Base-by-base conservation (phyloP, 2,329 filamentous ascomycete species). In the Ophiocordyceps australis region DNA sequence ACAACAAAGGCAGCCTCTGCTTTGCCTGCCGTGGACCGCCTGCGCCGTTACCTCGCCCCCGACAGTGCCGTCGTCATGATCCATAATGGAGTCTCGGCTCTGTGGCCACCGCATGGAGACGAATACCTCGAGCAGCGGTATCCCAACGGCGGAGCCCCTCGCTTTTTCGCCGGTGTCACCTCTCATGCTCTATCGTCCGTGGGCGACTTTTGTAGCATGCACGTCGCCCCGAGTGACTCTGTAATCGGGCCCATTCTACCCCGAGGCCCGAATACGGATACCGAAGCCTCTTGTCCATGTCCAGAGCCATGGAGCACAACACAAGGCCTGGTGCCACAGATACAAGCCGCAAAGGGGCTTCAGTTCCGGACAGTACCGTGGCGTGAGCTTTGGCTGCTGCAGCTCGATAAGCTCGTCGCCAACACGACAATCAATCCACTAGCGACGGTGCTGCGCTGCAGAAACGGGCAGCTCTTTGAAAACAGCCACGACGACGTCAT, bases 401-500 rank as follows among this genome's bases (percentile, higher is more conserved):
- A 93, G 51, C 63, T 94, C 4, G 80, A 92, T 41, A 94, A 93
- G 46, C 58, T 94, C 2, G 76, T 78, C 1, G 59, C 85, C 26
- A 93, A 92, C 42, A 62, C 69, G 19, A 57, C 85, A 17, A 69
- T 94, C 39, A 91, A 93, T 42, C 81, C 86, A 0, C 52, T 94
- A n/a, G 89, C 81, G 0, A 76, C 74, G 1, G 52, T 94, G 8
- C 57, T 89, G 28, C 63, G 77, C 28, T 75, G 74, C 43, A 68
- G 68, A 33, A 94, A 94, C 38, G 82, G 83, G n/a, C 60, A 62
- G 5, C 47, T 94, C 0, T 69, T 92, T 11, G 61, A 62, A 33
- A 66, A 71, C 32, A 57, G 23, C 9, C 25, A 59, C 30, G 35
- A 40, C 7, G 41, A 46, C 8, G 49, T 57, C 10, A 42, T 79